These are phyloP conservation scores for Fagus sylvatica DNA, from an alignment of 306 rosid genomes.

Conservation along the genomic window DNA sequence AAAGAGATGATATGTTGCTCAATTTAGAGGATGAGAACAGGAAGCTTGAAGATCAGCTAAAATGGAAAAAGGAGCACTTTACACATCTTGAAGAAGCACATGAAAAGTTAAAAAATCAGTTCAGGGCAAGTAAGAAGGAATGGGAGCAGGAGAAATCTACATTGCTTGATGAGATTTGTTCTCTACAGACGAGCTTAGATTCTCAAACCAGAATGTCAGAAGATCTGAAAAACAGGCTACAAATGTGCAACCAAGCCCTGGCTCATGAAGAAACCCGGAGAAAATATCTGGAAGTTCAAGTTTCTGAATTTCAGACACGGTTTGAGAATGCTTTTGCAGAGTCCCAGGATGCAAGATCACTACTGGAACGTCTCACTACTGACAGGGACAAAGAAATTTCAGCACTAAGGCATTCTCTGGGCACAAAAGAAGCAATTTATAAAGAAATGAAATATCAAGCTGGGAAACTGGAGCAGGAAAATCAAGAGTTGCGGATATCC, in stretches of 20 bases:
- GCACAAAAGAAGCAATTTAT: slow-evolving; percentile 49
- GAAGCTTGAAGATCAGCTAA: slow-evolving; percentile 63
- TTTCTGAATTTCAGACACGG: slow-evolving; percentile 47
- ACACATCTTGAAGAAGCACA: slow-evolving; percentile 71
- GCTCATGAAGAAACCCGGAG: slow-evolving; percentile 73
- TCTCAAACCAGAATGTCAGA: slow-evolving; percentile 58
- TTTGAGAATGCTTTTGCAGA: slow-evolving; percentile 41
- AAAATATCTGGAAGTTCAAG: slow-evolving; percentile 61
- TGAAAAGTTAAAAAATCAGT: slow-evolving; percentile 43
- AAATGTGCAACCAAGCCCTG: slow-evolving; percentile 64
- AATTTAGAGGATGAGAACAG: slow-evolving; percentile 52
- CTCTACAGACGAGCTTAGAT: slow-evolving; percentile 57
- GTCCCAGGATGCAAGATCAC: slow-evolving; percentile 40
- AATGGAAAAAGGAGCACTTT: slow-evolving; percentile 89
- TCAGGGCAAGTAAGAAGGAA: slow-evolving; percentile 56
- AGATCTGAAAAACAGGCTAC: slow-evolving; percentile 54
- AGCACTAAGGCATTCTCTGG: slow-evolving; percentile 53
- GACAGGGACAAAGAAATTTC: slow-evolving; percentile 58
- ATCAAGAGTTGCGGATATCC: slow-evolving; percentile 48
- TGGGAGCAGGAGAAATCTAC: slow-evolving; percentile 60
- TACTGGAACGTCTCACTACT: slow-evolving; percentile 44
- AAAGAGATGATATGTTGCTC: slow-evolving; percentile 44
- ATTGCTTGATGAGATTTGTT: slow-evolving; percentile 62
- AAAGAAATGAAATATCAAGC: slow-evolving; percentile 61
- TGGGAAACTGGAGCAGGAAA: slow-evolving; percentile 66